Evolutionary conservation across 495 filamentous ascomycete species (phyloP), one percentile per base, ranked within the genome.

Genomic region (Penicillium flavigenum): DNA sequence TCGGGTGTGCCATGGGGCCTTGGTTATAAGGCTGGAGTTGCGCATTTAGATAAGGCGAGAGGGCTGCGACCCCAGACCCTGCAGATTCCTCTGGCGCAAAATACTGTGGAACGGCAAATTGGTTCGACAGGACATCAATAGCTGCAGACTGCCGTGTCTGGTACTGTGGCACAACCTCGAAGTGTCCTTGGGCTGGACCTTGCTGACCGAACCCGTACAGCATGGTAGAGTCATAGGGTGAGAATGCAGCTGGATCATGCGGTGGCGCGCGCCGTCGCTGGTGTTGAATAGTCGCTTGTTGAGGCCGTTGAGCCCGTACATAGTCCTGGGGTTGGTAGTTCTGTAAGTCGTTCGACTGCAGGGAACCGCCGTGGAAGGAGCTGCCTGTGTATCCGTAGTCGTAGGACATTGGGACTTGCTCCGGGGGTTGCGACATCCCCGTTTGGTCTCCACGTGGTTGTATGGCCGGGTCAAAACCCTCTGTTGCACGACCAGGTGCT

Each of bases 191-290:
- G 70, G 84, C 76, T 63, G 86, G 75, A 63, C 79, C 78, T 63
- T 86, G 81, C 74, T 88, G 86, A 71, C 81, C 78, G 56, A 92
- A 85, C 75, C 85, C 86, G 77, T 96, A 96, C 76, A 94, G 85
- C 72, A 94, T 83, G 50, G 83, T 81, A 55, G 85, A 76, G 46
- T 80, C 78, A 61, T 88, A 88, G 56, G 82, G 68, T 43, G 56
- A 56, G 60, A 60, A 51, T 41, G 51, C 19, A 19, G 44, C 27
- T 3, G 46, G 46, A 17, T 56, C 46, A 29, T 56, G 47, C 2
- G 42, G 51, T 29, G 41, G 57, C 49, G 44, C 16, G 9, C 57
- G 47, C 36, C 61, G 58, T 16, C 59, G 64, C 22, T 60, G 59
- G 9, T 58, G 54, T 22, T 57, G 62, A 17, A 50, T 57, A 63